A percentile compares a stretch with the other conserved stretches of the same genome.
These are phyloP conservation scores for Pythium phragmitis DNA, from an alignment of 352 stramenopile species.

Conservation along the genomic window DNA sequence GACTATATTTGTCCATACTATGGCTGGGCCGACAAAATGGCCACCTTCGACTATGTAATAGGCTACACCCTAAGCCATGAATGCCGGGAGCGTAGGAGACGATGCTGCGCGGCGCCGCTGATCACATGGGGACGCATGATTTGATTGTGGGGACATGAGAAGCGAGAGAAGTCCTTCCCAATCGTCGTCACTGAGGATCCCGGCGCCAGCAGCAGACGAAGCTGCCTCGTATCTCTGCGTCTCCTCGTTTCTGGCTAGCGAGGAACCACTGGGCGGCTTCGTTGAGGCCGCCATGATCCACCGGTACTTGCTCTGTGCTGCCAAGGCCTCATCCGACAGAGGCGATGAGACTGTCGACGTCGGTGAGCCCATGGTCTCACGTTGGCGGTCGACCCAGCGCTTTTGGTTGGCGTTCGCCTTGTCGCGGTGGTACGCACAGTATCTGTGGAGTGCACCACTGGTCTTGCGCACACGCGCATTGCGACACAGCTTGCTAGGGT, in stretches of 20 bases:
- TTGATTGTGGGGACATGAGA: neutral
- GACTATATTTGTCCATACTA: no score
- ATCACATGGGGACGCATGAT: neutral
- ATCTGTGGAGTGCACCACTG: conserved; percentile 30
- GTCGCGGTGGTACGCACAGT: conserved; percentile 34
- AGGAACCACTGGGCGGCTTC: neutral
- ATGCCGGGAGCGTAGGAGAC: neutral
- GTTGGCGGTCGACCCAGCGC: conserved; percentile 28
- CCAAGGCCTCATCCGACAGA: neutral
- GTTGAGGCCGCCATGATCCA: conserved; percentile 18
- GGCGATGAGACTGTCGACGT: neutral
- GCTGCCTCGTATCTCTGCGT: neutral
- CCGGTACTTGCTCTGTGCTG: conserved; percentile 5
- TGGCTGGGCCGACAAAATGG: no score
- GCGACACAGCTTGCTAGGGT: conserved; percentile 24
- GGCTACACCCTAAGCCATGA: neutral
- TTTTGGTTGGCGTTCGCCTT: conserved; percentile 39
- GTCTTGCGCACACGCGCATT: conserved; percentile 32
- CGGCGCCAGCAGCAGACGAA: neutral
- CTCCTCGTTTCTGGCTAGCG: neutral
- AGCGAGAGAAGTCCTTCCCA: conserved; percentile 2
- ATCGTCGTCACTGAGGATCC: conserved; percentile 3
- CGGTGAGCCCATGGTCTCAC: conserved; percentile 1
- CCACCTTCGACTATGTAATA: no score
- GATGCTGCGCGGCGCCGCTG: neutral